Conservation (phyloP, 2,329 filamentous ascomycete genomes). For the Sporothrix sp. region DNA sequence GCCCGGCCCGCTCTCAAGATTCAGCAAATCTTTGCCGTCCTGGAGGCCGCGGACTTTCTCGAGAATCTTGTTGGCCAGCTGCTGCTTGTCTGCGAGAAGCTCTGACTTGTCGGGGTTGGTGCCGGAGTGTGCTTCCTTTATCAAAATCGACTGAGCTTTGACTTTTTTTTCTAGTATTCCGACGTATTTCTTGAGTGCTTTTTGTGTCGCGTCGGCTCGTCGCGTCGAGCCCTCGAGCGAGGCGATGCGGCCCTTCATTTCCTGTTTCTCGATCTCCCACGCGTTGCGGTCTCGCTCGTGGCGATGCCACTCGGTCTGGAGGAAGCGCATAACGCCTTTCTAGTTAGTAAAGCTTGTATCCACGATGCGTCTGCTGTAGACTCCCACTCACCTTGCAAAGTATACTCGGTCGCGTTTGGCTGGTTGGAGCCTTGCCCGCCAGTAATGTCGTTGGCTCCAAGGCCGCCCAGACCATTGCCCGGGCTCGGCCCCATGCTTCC, state of each 20-base stretch:
- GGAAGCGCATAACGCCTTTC: slow-evolving; percentile 92
- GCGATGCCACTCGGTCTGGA: slow-evolving; percentile 98
- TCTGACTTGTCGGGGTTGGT: slow-evolving; percentile 31
- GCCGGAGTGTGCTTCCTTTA: slow-evolving; percentile 40
- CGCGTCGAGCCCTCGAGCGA: slow-evolving; percentile 83
- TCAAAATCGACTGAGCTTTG: slow-evolving; percentile 68
- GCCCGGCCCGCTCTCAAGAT: slow-evolving; percentile 33
- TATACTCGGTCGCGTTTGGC: slow-evolving; percentile 52
- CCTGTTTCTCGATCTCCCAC: slow-evolving; percentile 97
- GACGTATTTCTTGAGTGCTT: slow-evolving; percentile 83
- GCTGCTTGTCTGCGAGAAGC: slow-evolving; percentile 39
- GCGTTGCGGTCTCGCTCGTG: slow-evolving; percentile 96
- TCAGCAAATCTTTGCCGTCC: slow-evolving; percentile 34
- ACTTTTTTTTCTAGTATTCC: slow-evolving; percentile 80
- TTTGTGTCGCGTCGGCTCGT: slow-evolving; percentile 78
- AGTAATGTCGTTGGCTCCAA: slow-evolving; percentile 35
- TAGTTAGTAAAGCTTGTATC: no score
- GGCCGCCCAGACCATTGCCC: slow-evolving; percentile 28
- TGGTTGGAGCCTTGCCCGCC: slow-evolving; percentile 38
- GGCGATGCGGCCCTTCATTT: slow-evolving; percentile 97
- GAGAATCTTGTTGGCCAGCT: slow-evolving; percentile 37
- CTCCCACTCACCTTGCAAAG: slow-evolving; percentile 39
- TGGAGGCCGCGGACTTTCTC: slow-evolving; percentile 11
- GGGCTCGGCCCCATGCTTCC: slow-evolving; percentile 32
- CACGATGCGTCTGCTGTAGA: no score